Percentiles rank a stretch among this genome's conserved stretches.
These are phyloP conservation scores for Gomphus bonarii DNA, from an alignment of 1,284 basidiomycete genomes.

Conservation along the genomic window DNA sequence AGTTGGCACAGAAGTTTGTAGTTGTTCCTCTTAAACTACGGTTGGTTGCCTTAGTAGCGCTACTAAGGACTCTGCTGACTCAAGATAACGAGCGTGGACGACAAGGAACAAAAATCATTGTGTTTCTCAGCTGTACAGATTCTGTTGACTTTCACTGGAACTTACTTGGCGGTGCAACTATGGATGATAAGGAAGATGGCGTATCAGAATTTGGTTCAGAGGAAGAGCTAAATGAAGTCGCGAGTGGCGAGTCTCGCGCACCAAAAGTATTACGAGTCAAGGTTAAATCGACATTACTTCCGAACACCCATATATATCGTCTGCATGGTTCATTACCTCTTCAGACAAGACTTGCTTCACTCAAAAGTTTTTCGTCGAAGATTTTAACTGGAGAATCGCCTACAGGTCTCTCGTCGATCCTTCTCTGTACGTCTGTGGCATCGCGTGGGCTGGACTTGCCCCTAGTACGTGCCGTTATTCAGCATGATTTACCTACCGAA, in stretches of 20 bases:
- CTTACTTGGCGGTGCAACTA: constrained; percentile 69
- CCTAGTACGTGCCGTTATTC: constrained; percentile 88
- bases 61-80: constrained; percentile 69
- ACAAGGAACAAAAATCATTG: constrained; percentile 63
- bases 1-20: constrained; percentile 90
- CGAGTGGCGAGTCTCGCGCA: constrained; percentile 14
- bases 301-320: constrained; percentile 77
- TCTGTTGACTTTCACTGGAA: constrained; percentile 97
- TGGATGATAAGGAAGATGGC: constrained; percentile 40
- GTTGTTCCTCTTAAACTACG: constrained; percentile 90
- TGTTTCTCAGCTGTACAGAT: constrained; percentile 95
- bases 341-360: constrained; percentile 69
- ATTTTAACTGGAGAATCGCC: constrained; percentile 19
- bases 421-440: constrained; percentile 95
- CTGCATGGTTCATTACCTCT: constrained; percentile 90
- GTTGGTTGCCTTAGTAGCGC: constrained; percentile 82
- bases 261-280: constrained; percentile 29
- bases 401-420: constrained; percentile 46
- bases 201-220: constrained; percentile 17
- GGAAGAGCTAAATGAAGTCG: constrained; percentile 18
- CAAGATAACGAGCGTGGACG: constrained; percentile 33
- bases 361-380: constrained; percentile 66
- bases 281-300: constrained; percentile 67
- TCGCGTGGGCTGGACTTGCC: constrained; percentile 97
- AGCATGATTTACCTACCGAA: constrained; percentile 97